Evolutionary conservation across 352 stramenopile genomes (phyloP).

Genomic region (Globisporangium recalcitrans): DNA sequence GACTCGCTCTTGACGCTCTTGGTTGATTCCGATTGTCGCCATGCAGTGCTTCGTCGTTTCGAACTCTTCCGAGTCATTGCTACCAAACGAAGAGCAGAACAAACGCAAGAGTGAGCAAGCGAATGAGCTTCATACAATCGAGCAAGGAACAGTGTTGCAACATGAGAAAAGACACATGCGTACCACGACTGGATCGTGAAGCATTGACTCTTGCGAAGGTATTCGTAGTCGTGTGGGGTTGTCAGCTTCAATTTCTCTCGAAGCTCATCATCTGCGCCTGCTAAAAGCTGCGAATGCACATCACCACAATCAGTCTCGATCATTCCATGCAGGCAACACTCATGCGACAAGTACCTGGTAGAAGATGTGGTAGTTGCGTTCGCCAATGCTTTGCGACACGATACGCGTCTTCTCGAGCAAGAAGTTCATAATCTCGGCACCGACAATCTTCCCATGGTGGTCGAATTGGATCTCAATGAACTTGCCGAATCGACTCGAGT

Average conservation of each 20-base stretch:
- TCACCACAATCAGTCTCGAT: neutral
- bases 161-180: constrained; percentile 1
- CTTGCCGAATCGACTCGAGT: constrained; percentile 96
- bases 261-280: constrained; percentile 66
- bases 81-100: constrained; percentile 4
- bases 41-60: constrained; percentile 79
- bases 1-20: constrained; percentile 71
- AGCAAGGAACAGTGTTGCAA: neutral
- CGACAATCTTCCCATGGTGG: constrained; percentile 88
- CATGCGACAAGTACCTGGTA: constrained; percentile 77
- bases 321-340: neutral
- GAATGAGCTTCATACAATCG: neutral
- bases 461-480: constrained; percentile 97
- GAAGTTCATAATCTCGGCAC: constrained; percentile 89
- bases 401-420: constrained; percentile 90
- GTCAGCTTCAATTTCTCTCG: constrained; percentile 64
- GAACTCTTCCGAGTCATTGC: constrained; percentile 81
- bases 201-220: constrained; percentile 85
- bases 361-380: constrained; percentile 98
- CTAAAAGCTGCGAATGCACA: constrained; percentile 48
- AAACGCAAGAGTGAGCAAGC: neutral
- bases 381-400: constrained; percentile 83
- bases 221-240: constrained; percentile 81
- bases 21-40: constrained; percentile 83
- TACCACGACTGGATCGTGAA: constrained; percentile 71